Evolutionary conservation across 1,284 basidiomycete genomes (phyloP).

Genomic region (Takashimella tepidaria): DNA sequence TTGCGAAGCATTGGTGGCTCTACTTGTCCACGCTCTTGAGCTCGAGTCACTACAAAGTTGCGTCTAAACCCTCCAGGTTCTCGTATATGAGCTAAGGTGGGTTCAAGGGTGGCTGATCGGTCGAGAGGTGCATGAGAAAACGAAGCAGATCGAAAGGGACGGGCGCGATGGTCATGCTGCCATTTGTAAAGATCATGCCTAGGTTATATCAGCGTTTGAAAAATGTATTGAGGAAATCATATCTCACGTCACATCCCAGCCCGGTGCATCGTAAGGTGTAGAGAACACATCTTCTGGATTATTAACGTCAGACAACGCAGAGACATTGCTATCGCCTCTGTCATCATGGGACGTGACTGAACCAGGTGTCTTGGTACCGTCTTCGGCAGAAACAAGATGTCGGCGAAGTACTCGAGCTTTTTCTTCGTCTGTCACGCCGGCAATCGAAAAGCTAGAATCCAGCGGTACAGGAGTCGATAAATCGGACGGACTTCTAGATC

Average conservation of each 20-base stretch:
- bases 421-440: slow-evolving; percentile 60
- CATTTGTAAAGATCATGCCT: slow-evolving; percentile 94
- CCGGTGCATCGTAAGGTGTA: slow-evolving; percentile 74
- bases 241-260: slow-evolving; percentile 81
- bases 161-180: slow-evolving; percentile 67
- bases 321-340: slow-evolving; percentile 12
- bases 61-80: slow-evolving; percentile 90
- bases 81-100: slow-evolving; percentile 82
- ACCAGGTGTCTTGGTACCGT: slow-evolving; percentile 31
- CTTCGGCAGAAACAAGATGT: slow-evolving; percentile 72
- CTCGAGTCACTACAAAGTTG: slow-evolving; percentile 71
- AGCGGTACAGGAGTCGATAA: slow-evolving; percentile 13
- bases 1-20: slow-evolving; percentile 67
- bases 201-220: slow-evolving; percentile 12
- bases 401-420: slow-evolving; percentile 72
- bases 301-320: background rate
- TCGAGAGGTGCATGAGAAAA: slow-evolving; percentile 59
- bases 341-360: slow-evolving; percentile 9
- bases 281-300: slow-evolving; percentile 62
- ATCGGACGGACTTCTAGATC: background rate
- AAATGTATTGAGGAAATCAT: background rate
- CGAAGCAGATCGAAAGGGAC: slow-evolving; percentile 58
- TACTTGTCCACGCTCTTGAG: slow-evolving; percentile 61
- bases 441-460: slow-evolving; percentile 36
- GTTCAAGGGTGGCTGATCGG: slow-evolving; percentile 52